Percentiles rank a stretch among this genome's conserved stretches.
Conservation (phyloP, 2,329 filamentous ascomycete genomes). For the Alternaria arbusti region DNA sequence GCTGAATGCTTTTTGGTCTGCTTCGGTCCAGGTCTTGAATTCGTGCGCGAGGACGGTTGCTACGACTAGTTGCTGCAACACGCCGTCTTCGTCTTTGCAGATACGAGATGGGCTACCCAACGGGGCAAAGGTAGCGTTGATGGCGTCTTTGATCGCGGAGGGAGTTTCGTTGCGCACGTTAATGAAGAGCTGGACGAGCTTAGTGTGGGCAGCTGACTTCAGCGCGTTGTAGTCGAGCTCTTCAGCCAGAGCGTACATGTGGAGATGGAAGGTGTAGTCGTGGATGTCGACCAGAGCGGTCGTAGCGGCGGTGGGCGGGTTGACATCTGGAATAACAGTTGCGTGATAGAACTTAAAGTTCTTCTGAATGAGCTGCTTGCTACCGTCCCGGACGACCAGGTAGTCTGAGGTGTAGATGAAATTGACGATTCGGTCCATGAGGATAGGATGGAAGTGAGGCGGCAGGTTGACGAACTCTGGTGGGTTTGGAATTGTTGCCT, state of each 20-base stretch:
- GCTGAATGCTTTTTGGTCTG: neutral
- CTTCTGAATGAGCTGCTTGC: neutral
- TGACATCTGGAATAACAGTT: neutral
- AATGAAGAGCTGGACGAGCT: conserved; percentile 1
- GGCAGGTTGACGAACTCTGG: conserved; percentile 7
- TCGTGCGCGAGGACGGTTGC: neutral
- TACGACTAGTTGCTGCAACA: conserved; percentile 4
- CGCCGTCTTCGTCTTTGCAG: conserved; percentile 7
- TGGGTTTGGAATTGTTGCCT: neutral
- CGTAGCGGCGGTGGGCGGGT: neutral
- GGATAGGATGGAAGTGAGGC: conserved; percentile 9
- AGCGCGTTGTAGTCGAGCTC: conserved; percentile 11
- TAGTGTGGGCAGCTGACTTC: neutral
- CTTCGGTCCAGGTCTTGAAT: neutral
- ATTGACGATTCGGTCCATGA: conserved; percentile 16
- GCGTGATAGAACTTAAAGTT: conserved; percentile 6
- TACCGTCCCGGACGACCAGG: neutral
- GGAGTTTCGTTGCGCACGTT: neutral
- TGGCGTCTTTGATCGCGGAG: neutral
- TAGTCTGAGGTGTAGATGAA: conserved; percentile 24
- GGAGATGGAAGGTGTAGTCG: conserved; percentile 10
- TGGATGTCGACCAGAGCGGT: conserved; percentile 3
- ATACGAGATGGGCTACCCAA: neutral
- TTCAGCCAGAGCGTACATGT: conserved; percentile 19
- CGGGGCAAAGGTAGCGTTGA: conserved; percentile 1